These are phyloP conservation scores for Candida chauliodis DNA, from an alignment of 805 yeast genomes.

Conservation along the genomic window DNA sequence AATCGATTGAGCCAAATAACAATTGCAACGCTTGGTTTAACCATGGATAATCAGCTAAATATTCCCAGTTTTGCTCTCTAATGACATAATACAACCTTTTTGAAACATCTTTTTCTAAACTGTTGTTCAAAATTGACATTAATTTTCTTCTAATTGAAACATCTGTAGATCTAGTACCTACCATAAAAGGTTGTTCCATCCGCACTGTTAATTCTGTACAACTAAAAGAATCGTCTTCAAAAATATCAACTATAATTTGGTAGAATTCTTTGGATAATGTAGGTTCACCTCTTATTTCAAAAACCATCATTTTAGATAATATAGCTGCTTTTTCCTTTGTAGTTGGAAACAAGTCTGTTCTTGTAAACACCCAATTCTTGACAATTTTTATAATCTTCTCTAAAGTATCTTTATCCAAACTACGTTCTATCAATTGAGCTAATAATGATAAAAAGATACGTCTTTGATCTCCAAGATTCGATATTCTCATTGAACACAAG, in stretches of 20 bases:
- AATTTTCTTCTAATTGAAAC: slow-evolving; percentile 69
- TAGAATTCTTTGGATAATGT: slow-evolving; percentile 75
- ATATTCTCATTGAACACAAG: slow-evolving; percentile 74
- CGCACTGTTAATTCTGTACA: slow-evolving; percentile 88
- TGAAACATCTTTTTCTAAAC: slow-evolving; percentile 72
- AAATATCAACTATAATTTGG: slow-evolving; percentile 81
- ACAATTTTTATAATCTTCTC: slow-evolving; percentile 74
- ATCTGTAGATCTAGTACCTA: slow-evolving; percentile 84
- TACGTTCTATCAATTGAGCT: slow-evolving; percentile 87
- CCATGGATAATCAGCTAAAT: slow-evolving; percentile 90
- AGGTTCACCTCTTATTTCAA: slow-evolving; percentile 84
- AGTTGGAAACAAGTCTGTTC: slow-evolving; percentile 84
- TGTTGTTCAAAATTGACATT: slow-evolving; percentile 73
- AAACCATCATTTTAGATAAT: slow-evolving; percentile 87
- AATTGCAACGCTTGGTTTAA: slow-evolving; percentile 88
- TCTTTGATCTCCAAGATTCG: slow-evolving; percentile 89
- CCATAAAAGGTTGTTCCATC: slow-evolving; percentile 93
- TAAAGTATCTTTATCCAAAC: slow-evolving; percentile 72
- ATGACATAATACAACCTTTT: slow-evolving; percentile 82
- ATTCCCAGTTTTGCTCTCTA: slow-evolving; percentile 98
- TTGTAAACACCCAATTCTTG: slow-evolving; percentile 84
- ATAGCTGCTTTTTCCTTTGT: slow-evolving; percentile 95
- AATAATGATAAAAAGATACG: slow-evolving; percentile 80
- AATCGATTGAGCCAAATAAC: slow-evolving; percentile 72
- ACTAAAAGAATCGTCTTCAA: slow-evolving; percentile 71